Base-by-base conservation (phyloP, 139 green algal species). In the Tetraselmis chui region DNA sequence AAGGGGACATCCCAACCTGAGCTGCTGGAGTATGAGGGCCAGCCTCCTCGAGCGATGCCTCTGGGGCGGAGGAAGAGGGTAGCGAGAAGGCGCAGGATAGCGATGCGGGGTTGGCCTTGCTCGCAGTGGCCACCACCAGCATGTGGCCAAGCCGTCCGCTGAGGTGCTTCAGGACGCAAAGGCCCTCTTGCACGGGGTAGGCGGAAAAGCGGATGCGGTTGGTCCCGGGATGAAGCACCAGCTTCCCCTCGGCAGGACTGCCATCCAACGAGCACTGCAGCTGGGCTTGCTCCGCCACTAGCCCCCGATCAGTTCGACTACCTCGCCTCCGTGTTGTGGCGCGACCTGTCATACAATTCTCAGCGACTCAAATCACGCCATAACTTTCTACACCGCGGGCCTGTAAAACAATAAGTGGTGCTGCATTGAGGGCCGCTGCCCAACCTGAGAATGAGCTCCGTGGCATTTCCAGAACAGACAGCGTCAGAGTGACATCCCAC, bases 101-200 rank as follows among this genome's bases (percentile, higher is more conserved):
- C n/a, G n/a, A n/a, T n/a, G n/a, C 45, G 18, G 45, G 45, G 45
- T 67, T 5, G 11, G 45, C 45, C 45, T 67, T 2, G 28, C 75
- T 5, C 31, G 78, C 30, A 18, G 76, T 59, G n/a, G 84, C 32
- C 31, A 31, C 75, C 31, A 87, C 77, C 24, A 25, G 58, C 23
- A 87, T 59, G n/a, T 24, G 28, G 1, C 83, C 83, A 30, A 90
- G 76, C 28, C 77, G 58, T 11, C 75, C 83, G 22, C 77, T 23
- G 23, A 88, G 28, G 77, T 84, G 84, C 29, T 87, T 85, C 25
- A 89, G 74, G 2, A 75, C 80, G 84, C 93, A 93, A 59, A 93
- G 59, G 1, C 90, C 90, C 23, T 76, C 78, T 80, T 88, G 86
- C 18, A 92, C 58, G 11, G 89, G 87, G 1, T 79, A 32, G 0